Base-by-base conservation (phyloP, 305 asterid genomes). In the Fraxinus greggii region DNA sequence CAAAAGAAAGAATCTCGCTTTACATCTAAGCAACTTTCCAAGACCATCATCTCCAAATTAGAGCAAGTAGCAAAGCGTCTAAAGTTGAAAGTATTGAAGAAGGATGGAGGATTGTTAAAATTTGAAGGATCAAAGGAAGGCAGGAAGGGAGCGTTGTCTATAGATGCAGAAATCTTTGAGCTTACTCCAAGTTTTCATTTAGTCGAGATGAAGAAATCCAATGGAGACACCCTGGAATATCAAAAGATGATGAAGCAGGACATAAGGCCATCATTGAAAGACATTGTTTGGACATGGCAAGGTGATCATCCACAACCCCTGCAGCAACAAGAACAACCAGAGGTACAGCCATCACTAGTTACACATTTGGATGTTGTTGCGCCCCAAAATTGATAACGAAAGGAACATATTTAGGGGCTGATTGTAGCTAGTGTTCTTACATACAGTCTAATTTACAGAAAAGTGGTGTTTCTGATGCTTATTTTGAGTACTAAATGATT, bases 281-380 rank as follows among this genome's bases (percentile, higher is more conserved):
- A 94, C 84, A 88, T 93, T 67, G 93, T 92, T 45, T 93, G 98
- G 97, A 82, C 97, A 38, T 93, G 95, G 97, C 95, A 91, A 85
- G 93, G 91, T n/a, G 92, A 86, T 17, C 89, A 88, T 38, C 89
- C 83, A 13, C 88, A 19, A 17, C 45, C 75, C 1, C 65, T 75
- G 78, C 76, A 32, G 15, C 81, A 76, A 72, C 82, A n/a, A 72
- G 82, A 80, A 54, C 86, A 79, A 35, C 81, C 28, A 9, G 83
- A 82, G 83, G 78, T 78, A 48, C 86, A 78, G 70, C 28, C 51
- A 28, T 59, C 23, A 4, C 23, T 5, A 51, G 59, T 56, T n/a
- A 56, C 28, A 19, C 28, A n/a, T 19, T 7, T 19, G 67, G 26
- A 56, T 13, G 61, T 51, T 17, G n/a, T 15, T 51, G 26, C 23